phyloP scores from a whole-genome alignment of 2,329 filamentous ascomycete genomes.

The Sporothrix globosa region DNA sequence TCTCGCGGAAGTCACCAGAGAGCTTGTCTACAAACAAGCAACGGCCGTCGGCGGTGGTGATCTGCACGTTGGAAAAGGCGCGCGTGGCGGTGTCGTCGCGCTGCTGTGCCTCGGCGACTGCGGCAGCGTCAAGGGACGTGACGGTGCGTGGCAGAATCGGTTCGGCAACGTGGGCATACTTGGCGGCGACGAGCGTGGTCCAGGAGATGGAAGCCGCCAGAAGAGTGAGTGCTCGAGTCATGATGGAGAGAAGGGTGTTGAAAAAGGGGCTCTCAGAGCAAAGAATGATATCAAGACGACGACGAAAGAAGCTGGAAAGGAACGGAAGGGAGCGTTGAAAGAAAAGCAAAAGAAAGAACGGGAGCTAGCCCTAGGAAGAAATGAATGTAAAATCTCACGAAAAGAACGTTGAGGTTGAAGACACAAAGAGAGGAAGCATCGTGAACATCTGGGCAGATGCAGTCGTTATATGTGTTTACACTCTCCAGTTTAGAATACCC shows the following conservation, averaged over 20 bases:
- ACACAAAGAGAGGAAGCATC: conserved; percentile 2
- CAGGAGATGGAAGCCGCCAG: conserved; percentile 31
- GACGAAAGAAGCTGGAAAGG: conserved; percentile 32
- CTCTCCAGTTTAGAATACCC: background rate
- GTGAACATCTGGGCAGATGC: conserved; percentile 9
- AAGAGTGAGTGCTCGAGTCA: conserved; percentile 24
- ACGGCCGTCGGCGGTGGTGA: conserved; percentile 50
- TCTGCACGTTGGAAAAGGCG: conserved; percentile 50
- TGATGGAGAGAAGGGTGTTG: background rate
- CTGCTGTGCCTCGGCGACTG: conserved; percentile 51
- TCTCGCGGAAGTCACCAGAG: conserved; percentile 54
- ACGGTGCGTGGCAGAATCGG: conserved; percentile 45
- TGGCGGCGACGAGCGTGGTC: conserved; percentile 38
- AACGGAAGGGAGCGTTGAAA: conserved; percentile 20
- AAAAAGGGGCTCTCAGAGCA: conserved; percentile 15
- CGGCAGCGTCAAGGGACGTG: conserved; percentile 48
- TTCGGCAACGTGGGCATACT: background rate
- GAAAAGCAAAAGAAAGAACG: conserved; percentile 33
- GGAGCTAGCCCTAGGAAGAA: conserved; percentile 44
- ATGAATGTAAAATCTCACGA: conserved; percentile 31
- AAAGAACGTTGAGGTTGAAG: conserved; percentile 35
- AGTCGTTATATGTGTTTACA: conserved; percentile 12
- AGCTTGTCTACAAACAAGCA: conserved; percentile 53
- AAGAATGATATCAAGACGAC: background rate
- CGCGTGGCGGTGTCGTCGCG: conserved; percentile 51